Base-by-base conservation (phyloP, 2,329 filamentous ascomycete species). In the Cladophialophora carrionii region DNA sequence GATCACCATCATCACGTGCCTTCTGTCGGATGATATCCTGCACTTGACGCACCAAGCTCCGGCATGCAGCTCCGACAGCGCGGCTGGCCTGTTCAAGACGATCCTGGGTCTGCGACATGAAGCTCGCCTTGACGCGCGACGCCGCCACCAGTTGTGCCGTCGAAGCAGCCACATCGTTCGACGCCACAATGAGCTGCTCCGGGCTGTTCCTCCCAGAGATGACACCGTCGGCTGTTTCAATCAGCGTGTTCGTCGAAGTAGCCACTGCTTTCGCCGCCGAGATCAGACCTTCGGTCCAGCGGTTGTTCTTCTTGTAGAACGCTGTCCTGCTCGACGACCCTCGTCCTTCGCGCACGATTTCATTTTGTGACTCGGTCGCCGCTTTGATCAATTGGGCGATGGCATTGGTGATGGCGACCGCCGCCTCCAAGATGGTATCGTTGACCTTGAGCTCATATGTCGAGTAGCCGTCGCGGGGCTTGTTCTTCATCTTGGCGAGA, bases 271-370 rank as follows among this genome's bases (percentile, higher is more conserved):
- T 99, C 70, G 95, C 94, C 0, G 95, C 95, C 43, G 92, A 96
- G 75, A 99, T 97, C 66, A 99, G 87, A 55, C 95, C 95, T 75
- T 99, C 95, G 0, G 95, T 99, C 95, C 95, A 99, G 59, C 95
- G 87, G 80, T 98, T 99, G 85, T 99, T 97, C 83, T 98, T 98
- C 85, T 98, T 98, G 88, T 99, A 99, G 78, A 99, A 99, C 26
- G 93, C 92, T 1, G 93, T 96, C 64, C 89, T 87, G 52, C 92
- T 96, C 58, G 91, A 91, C 29, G 89, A 90, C 41, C 95, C 95
- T 22, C 91, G 89, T 7, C 95, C 95, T 68, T 96, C 92, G 70
- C 92, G 89, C 51, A 99, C 95, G 74, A 99, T 99, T 80, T 99
- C 95, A 76, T 96, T 88, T 77, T 99, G 95, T 1, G 94, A 96